Evolutionary conservation across 2,329 filamentous ascomycete genomes (phyloP).

Genomic region (Exophiala calicioides): DNA sequence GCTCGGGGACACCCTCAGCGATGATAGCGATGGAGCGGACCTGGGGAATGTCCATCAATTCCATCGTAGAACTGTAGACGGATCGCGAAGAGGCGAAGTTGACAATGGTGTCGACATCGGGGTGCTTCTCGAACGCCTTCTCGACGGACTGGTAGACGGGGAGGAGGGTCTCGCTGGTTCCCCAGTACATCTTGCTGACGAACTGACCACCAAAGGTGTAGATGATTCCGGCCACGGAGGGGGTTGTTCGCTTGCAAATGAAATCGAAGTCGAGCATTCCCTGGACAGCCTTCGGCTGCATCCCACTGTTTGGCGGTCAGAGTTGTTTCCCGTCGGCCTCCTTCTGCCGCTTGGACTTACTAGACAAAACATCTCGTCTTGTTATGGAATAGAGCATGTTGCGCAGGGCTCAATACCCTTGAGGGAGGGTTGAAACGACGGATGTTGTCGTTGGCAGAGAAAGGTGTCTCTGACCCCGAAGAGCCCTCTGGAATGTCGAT

Average conservation of each 20-base stretch:
- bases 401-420: conserved; percentile 84
- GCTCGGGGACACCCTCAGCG: conserved; percentile 97
- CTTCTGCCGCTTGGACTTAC: conserved; percentile 58
- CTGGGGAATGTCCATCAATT: conserved; percentile 95
- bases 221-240: conserved; percentile 98
- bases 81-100: conserved; percentile 99
- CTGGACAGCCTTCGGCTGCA: conserved; percentile 91
- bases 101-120: conserved; percentile 94
- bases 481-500: conserved; percentile 52
- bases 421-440: conserved; percentile 91
- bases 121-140: conserved; percentile 95
- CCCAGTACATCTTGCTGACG: conserved; percentile 99
- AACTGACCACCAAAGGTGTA: conserved; percentile 99
- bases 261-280: conserved; percentile 99
- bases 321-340: conserved; percentile 4
- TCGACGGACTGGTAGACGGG: conserved; percentile 94
- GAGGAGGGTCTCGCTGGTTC: conserved; percentile 96
- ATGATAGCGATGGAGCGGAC: conserved; percentile 99
- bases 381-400: conserved; percentile 94
- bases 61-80: conserved; percentile 98
- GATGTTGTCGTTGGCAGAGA: conserved; percentile 97
- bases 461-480: conserved; percentile 28
- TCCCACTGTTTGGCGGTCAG: conserved; percentile 61
- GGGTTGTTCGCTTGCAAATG: conserved; percentile 98
- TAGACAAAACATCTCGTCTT: conserved; percentile 99